Percentiles rank a stretch among this genome's conserved stretches.
Conservation (phyloP, 441 rosid genomes). For the Monsonia emarginata region DNA sequence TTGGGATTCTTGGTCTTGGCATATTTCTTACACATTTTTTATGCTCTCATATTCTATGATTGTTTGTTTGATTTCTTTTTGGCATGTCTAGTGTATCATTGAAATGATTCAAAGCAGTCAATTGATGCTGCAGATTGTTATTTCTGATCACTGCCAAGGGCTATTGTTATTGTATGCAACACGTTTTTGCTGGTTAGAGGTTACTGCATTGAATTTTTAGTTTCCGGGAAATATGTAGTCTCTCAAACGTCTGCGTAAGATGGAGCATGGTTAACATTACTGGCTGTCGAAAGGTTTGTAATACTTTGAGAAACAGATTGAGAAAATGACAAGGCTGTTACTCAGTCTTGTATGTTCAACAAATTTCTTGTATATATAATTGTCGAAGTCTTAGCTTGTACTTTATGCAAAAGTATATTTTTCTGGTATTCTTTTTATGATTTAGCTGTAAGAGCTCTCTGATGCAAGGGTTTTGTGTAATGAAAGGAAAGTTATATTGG, state of each 20-base stretch:
- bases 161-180: conserved; percentile 8
- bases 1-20: neutral
- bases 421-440: no score
- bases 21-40: neutral
- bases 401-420: no score
- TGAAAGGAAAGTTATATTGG: no score
- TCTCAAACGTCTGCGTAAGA: conserved; percentile 9
- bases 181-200: conserved; percentile 12
- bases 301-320: conserved; percentile 5
- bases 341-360: neutral
- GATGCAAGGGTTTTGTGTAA: no score
- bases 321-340: neutral
- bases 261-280: conserved; percentile 25
- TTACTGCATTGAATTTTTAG: conserved; percentile 12
- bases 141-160: conserved; percentile 15
- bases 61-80: neutral
- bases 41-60: neutral
- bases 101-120: neutral
- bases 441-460: no score
- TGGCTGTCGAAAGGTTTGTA: conserved; percentile 2
- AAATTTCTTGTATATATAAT: neutral
- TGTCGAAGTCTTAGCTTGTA: neutral
- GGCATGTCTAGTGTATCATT: neutral
- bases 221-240: conserved; percentile 13
- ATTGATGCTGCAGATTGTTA: conserved; percentile 12